phyloP scores from a whole-genome alignment of 495 filamentous ascomycete species.

The Terfezia claveryi region DNA sequence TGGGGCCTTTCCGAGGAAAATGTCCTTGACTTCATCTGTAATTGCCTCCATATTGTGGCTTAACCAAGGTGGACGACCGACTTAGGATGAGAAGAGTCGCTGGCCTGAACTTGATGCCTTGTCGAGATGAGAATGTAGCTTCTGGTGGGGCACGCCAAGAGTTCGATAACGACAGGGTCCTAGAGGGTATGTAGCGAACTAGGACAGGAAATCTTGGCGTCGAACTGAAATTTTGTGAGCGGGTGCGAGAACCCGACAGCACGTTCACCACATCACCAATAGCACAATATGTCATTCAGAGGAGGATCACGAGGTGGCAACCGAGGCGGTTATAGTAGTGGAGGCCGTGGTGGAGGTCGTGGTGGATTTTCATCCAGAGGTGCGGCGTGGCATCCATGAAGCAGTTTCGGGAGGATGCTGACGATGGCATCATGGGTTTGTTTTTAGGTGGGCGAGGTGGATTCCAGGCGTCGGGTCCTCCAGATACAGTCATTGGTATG shows the following conservation, averaged over 20 bases:
- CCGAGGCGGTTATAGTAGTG: conserved; percentile 25
- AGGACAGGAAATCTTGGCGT: background rate
- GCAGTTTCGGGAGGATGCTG: background rate
- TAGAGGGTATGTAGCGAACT: too few species aligned
- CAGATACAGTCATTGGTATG: conserved; percentile 41
- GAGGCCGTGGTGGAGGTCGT: conserved; percentile 19
- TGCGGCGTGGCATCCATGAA: background rate
- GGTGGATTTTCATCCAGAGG: conserved; percentile 2
- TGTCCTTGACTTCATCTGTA: conserved; percentile 28
- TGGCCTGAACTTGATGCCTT: too few species aligned
- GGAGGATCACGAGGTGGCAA: conserved; percentile 26
- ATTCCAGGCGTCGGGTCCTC: conserved; percentile 43
- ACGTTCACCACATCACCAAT: conserved; percentile 1
- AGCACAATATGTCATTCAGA: conserved; percentile 9
- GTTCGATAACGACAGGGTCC: background rate
- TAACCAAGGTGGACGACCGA: too few species aligned
- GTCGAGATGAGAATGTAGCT: too few species aligned
- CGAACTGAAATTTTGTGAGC: background rate
- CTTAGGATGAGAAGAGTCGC: too few species aligned
- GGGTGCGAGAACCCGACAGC: background rate
- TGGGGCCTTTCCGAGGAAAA: conserved; percentile 21
- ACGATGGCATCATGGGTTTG: background rate
- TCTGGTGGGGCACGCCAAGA: background rate
- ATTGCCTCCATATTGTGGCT: conserved; percentile 1
- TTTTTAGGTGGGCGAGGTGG: conserved; percentile 32